phyloP scores from a whole-genome alignment of 331 rosid species.

The Arachis monticola region DNA sequence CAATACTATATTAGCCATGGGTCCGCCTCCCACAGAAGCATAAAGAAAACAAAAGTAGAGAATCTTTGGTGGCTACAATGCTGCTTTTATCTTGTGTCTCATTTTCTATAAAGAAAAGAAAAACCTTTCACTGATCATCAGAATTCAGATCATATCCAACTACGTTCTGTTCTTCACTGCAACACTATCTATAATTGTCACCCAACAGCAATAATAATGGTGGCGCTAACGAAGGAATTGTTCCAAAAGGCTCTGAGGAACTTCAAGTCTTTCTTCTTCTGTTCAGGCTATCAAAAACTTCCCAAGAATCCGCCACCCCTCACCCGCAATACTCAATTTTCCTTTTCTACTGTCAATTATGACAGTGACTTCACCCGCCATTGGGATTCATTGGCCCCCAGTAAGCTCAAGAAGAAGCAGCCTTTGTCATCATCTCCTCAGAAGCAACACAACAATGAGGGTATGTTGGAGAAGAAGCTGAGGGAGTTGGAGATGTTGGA shows the following conservation, averaged over 20 bases:
- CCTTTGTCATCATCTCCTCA: not conserved
- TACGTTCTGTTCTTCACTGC: conserved; percentile 21
- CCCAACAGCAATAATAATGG: conserved; percentile 23
- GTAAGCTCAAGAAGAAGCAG: conserved; percentile 33
- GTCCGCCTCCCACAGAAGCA: conserved; percentile 34
- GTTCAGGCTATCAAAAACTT: conserved; percentile 60
- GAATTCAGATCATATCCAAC: conserved; percentile 35
- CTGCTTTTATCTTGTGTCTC: conserved; percentile 12
- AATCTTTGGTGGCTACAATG: conserved; percentile 56
- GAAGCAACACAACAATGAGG: conserved; percentile 16
- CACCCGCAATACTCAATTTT: not conserved
- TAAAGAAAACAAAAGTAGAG: conserved; percentile 9
- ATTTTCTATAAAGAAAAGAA: conserved; percentile 24
- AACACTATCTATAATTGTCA: not conserved
- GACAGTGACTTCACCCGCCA: conserved; percentile 45
- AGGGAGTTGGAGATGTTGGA: conserved; percentile 83
- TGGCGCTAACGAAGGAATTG: conserved; percentile 78
- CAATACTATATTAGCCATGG: not conserved
- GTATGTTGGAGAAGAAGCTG: conserved; percentile 65
- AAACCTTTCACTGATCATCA: conserved; percentile 28
- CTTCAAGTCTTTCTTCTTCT: conserved; percentile 71
- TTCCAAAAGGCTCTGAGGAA: conserved; percentile 58
- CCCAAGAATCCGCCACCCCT: conserved; percentile 61
- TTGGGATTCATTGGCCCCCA: conserved; percentile 46
- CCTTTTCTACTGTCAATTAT: conserved; percentile 30